phyloP scores from a whole-genome alignment of 345 rosid species.

The Hibiscus mutabilis region DNA sequence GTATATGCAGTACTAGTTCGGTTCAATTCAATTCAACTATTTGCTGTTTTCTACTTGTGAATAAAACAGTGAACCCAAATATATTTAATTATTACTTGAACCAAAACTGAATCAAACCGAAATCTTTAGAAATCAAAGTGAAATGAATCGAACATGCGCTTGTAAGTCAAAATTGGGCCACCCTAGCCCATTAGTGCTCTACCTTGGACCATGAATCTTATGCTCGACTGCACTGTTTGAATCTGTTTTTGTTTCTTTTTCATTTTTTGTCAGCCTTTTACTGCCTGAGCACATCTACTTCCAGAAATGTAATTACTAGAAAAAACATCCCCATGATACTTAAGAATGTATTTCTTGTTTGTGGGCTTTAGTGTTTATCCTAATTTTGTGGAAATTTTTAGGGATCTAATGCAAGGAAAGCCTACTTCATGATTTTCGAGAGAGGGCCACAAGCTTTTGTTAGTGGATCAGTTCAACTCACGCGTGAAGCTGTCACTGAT shows the following conservation, averaged over 20 bases:
- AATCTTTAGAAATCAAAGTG: too few species aligned
- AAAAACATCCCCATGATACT: neutral
- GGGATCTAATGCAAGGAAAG: slow-evolving; percentile 65
- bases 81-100: too few species aligned
- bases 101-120: too few species aligned
- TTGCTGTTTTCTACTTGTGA: too few species aligned
- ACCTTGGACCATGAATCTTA: neutral
- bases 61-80: too few species aligned
- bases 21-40: too few species aligned
- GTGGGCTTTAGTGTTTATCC: neutral
- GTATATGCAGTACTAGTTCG: too few species aligned
- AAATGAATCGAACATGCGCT: too few species aligned
- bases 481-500: slow-evolving; percentile 34
- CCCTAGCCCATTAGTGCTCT: neutral
- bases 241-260: neutral
- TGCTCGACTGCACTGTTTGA: neutral
- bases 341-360: neutral
- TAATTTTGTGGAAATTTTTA: slow-evolving; percentile 13
- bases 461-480: slow-evolving; percentile 38
- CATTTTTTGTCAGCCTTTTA: neutral
- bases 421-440: slow-evolving; percentile 74
- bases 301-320: neutral
- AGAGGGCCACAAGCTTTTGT: slow-evolving; percentile 84
- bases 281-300: neutral
- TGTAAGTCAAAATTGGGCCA: neutral